A percentile compares a stretch with the other conserved stretches of the same genome.
Evolutionary conservation across 306 rosid species (phyloP).

Genomic region (Mimosa bimucronata): DNA sequence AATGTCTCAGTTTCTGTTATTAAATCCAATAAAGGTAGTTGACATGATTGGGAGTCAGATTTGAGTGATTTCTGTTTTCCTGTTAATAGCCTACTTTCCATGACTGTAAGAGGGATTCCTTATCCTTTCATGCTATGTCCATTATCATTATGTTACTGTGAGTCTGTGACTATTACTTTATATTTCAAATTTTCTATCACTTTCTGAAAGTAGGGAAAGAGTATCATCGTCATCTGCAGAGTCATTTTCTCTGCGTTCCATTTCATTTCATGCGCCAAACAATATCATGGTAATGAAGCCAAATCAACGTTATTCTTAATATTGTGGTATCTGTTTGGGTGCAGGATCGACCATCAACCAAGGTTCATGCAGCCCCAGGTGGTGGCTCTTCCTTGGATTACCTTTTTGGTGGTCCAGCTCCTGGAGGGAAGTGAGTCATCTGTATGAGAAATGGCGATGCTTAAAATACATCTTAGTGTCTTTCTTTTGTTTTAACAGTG

Average conservation of each 20-base stretch:
- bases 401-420: constrained; percentile 65
- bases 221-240: neutral
- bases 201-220: neutral
- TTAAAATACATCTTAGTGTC: constrained; percentile 17
- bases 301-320: neutral
- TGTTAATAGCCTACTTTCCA: neutral
- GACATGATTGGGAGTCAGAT: neutral
- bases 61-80: neutral
- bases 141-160: neutral
- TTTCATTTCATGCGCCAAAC: neutral
- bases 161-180: neutral
- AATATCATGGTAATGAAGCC: neutral
- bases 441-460: constrained; percentile 9
- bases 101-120: neutral
- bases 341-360: constrained; percentile 90
- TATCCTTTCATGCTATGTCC: neutral
- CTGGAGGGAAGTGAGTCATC: constrained; percentile 53
- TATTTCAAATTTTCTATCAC: neutral
- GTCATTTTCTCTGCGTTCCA: neutral
- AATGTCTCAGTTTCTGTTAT: no score
- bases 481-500: constrained; percentile 36
- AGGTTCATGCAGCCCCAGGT: constrained; percentile 85
- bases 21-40: neutral
- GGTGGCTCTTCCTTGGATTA: constrained; percentile 79
- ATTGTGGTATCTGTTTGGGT: constrained; percentile 18